Conservation (phyloP, 345 rosid species). For the Eucalyptus albens region DNA sequence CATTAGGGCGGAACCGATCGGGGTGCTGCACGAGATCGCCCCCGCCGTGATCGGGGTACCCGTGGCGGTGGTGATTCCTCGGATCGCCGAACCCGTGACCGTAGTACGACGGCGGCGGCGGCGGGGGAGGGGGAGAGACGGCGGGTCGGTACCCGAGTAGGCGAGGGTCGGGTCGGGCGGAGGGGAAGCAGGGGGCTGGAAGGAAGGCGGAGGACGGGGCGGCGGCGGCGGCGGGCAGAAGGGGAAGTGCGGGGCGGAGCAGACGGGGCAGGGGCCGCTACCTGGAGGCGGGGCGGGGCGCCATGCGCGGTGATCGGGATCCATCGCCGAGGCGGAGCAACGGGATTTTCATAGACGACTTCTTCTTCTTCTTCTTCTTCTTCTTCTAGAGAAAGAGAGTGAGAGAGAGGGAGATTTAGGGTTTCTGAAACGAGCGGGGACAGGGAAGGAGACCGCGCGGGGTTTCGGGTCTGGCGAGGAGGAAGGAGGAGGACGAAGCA, state of each 20-base stretch:
- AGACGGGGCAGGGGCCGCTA: constrained; percentile 39
- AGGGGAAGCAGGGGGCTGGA: constrained; percentile 28
- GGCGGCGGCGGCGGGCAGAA: constrained; percentile 30
- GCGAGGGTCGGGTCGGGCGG: constrained; percentile 8
- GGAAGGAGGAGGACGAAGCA: background rate
- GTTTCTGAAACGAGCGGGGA: background rate
- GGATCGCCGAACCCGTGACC: constrained; percentile 12
- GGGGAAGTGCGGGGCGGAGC: constrained; percentile 61
- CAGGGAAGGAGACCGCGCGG: background rate
- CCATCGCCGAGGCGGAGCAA: background rate
- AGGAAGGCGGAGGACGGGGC: constrained; percentile 5
- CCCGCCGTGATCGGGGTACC: constrained; percentile 6
- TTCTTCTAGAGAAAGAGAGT: background rate
- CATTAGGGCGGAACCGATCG: background rate
- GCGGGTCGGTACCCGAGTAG: background rate
- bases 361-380: background rate
- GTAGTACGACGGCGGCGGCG: background rate
- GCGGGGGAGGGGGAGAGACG: background rate
- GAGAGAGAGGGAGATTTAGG: background rate
- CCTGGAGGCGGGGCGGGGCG: constrained; percentile 36
- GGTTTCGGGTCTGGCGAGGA: background rate
- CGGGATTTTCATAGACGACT: background rate
- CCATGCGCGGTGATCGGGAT: constrained; percentile 30
- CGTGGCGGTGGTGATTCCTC: constrained; percentile 18
- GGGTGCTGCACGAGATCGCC: background rate